phyloP scores from a whole-genome alignment of 371 early-diverging fungal species.

The Rhizomucor miehei region DNA sequence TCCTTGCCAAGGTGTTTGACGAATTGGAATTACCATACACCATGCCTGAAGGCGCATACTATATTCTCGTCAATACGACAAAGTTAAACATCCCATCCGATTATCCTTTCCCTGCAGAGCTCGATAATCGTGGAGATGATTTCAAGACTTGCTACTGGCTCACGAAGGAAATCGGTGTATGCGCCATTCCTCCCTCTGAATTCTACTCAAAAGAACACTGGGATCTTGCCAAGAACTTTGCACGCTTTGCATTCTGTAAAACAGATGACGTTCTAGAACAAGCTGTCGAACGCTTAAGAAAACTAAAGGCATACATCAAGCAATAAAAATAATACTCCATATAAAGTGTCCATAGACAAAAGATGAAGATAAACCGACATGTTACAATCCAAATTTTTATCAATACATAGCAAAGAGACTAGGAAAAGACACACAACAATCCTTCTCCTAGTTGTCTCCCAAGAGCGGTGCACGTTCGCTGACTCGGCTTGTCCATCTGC shows the following conservation, averaged over 20 bases:
- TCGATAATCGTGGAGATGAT: conserved; percentile 66
- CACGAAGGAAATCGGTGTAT: conserved; percentile 88
- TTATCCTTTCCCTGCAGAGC: conserved; percentile 60
- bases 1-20: conserved; percentile 69
- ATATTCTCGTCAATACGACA: conserved; percentile 82
- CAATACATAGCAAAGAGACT: no score
- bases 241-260: conserved; percentile 95
- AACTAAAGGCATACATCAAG: conserved; percentile 59
- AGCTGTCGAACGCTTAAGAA: conserved; percentile 69
- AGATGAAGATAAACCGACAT: no score
- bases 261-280: conserved; percentile 79
- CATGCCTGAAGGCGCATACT: conserved; percentile 92
- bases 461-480: conserved; percentile 44
- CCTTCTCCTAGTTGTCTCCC: conserved; percentile 4
- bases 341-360: background rate
- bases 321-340: conserved; percentile 4
- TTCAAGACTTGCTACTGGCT: conserved; percentile 87
- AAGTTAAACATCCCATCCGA: conserved; percentile 66
- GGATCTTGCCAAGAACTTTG: conserved; percentile 70
- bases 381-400: no score
- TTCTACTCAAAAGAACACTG: conserved; percentile 81
- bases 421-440: no score
- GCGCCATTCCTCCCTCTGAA: conserved; percentile 90
- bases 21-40: conserved; percentile 76
- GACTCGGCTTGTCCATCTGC: conserved; percentile 28